Conservation (phyloP, 2,329 filamentous ascomycete species). For the Ophiostoma ulmi region DNA sequence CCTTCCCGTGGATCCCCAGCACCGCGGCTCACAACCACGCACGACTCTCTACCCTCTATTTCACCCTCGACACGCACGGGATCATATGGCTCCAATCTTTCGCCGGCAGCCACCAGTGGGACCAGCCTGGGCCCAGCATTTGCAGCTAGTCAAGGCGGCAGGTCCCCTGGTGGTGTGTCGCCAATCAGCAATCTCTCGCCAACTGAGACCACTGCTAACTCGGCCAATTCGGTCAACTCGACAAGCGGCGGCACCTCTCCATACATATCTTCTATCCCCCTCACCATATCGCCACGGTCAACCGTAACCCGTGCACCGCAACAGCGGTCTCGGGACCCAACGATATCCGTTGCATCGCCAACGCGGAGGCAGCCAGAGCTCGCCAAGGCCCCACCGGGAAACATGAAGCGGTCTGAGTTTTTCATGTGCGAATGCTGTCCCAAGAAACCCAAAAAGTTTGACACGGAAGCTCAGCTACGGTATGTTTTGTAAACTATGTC, state of each 20-base stretch:
- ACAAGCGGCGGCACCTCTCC: slow-evolving; percentile 41
- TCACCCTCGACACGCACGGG: slow-evolving; percentile 43
- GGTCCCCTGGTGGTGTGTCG: slow-evolving; percentile 42
- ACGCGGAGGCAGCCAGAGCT: slow-evolving; percentile 47
- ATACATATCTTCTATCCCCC: slow-evolving; percentile 45
- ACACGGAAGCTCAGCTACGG: slow-evolving; percentile 76
- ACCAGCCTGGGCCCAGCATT: slow-evolving; percentile 40
- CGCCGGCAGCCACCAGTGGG: slow-evolving; percentile 42
- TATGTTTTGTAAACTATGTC: slow-evolving; percentile 44
- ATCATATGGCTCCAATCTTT: slow-evolving; percentile 46
- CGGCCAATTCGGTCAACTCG: slow-evolving; percentile 28
- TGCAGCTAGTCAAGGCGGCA: slow-evolving; percentile 34
- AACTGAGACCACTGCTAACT: slow-evolving; percentile 34
- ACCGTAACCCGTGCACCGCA: slow-evolving; percentile 44
- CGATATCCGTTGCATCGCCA: slow-evolving; percentile 42
- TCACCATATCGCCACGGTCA: slow-evolving; percentile 47
- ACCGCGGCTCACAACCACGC: slow-evolving; percentile 45
- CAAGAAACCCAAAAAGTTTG: slow-evolving; percentile 95
- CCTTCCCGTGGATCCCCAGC: slow-evolving; percentile 49
- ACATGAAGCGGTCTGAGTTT: slow-evolving; percentile 44
- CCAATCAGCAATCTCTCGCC: slow-evolving; percentile 47
- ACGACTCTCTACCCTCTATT: slow-evolving; percentile 43
- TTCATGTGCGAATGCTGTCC: slow-evolving; percentile 88
- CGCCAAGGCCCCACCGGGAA: slow-evolving; percentile 33
- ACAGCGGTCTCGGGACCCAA: slow-evolving; percentile 42